Evolutionary conservation across 768 basidiomycete genomes (phyloP).

Genomic region (Austroboletus eburneus): DNA sequence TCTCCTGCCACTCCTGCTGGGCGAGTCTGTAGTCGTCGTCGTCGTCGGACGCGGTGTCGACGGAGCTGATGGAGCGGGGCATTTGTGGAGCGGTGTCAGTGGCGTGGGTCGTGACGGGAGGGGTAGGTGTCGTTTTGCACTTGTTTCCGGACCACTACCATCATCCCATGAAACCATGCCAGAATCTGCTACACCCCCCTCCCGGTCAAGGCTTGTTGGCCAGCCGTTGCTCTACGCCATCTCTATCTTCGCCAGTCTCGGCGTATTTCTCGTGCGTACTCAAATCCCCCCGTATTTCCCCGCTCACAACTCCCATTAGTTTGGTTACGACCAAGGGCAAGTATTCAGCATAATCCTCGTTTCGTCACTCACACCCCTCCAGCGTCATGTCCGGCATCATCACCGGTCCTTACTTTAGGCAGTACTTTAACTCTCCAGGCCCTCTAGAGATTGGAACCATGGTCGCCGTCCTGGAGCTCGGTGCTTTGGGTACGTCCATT

Average conservation of each 20-base stretch:
- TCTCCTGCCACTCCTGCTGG: constrained; percentile 93
- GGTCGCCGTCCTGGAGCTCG: constrained; percentile 93
- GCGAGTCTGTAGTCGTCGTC: constrained; percentile 74
- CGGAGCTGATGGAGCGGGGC: constrained; percentile 58
- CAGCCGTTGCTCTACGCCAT: constrained; percentile 75
- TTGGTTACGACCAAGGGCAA: constrained; percentile 83
- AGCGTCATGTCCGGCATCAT: constrained; percentile 93
- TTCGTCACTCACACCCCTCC: too few species aligned
- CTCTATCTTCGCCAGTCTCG: constrained; percentile 77
- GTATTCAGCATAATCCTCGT: too few species aligned
- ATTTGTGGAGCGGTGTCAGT: constrained; percentile 38
- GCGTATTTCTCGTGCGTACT: constrained; percentile 73
- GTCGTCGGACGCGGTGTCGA: constrained; percentile 54
- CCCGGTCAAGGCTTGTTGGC: constrained; percentile 61
- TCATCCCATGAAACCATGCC: constrained; percentile 51
- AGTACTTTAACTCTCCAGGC: constrained; percentile 77
- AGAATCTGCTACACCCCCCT: constrained; percentile 22
- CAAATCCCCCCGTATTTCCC: not conserved
- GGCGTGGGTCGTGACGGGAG: too few species aligned
- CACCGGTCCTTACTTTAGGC: constrained; percentile 77
- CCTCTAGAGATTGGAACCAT: constrained; percentile 82
- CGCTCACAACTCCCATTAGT: constrained; percentile 36
- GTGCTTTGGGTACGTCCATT: constrained; percentile 69
- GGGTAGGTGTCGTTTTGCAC: constrained; percentile 6
- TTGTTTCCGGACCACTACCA: not conserved